Conservation (phyloP, 441 rosid genomes). For the Erysimum pusillum region DNA sequence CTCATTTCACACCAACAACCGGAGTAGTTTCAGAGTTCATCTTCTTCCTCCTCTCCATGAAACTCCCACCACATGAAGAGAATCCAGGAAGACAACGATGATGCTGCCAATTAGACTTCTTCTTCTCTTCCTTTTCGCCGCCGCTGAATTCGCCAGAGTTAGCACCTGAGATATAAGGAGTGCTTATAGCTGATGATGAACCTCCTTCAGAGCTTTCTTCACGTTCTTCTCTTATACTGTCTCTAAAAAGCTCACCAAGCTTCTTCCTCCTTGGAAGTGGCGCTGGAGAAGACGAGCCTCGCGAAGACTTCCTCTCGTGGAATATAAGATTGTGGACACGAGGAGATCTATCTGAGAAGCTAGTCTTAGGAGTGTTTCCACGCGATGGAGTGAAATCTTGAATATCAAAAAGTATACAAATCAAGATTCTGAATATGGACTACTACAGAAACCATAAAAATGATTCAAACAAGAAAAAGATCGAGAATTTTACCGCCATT, state of each 20-base stretch:
- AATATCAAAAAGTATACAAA: neutral
- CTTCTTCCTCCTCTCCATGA: constrained; percentile 75
- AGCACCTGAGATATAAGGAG: constrained; percentile 60
- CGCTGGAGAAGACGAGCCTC: constrained; percentile 51
- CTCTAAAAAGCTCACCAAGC: constrained; percentile 81
- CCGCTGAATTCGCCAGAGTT: constrained; percentile 58
- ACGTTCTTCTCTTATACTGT: constrained; percentile 57
- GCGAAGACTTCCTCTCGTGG: constrained; percentile 50
- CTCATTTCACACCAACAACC: constrained; percentile 53
- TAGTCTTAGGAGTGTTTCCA: constrained; percentile 62
- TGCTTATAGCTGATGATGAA: constrained; percentile 44
- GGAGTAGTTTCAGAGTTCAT: constrained; percentile 56
- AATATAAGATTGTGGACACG: constrained; percentile 46
- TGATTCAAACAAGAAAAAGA: neutral
- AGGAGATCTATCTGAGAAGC: constrained; percentile 58
- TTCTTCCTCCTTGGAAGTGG: constrained; percentile 74
- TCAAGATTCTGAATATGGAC: neutral
- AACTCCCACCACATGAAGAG: constrained; percentile 61
- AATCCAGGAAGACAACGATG: constrained; percentile 78
- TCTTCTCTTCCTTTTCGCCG: constrained; percentile 53
- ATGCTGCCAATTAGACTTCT: constrained; percentile 53
- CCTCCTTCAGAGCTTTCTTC: constrained; percentile 38
- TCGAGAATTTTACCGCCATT: constrained; percentile 66
- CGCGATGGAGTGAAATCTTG: constrained; percentile 97
- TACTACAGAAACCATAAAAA: neutral